Conservation (phyloP, 768 basidiomycete species). For the Kwoniella newhampshirensis region DNA sequence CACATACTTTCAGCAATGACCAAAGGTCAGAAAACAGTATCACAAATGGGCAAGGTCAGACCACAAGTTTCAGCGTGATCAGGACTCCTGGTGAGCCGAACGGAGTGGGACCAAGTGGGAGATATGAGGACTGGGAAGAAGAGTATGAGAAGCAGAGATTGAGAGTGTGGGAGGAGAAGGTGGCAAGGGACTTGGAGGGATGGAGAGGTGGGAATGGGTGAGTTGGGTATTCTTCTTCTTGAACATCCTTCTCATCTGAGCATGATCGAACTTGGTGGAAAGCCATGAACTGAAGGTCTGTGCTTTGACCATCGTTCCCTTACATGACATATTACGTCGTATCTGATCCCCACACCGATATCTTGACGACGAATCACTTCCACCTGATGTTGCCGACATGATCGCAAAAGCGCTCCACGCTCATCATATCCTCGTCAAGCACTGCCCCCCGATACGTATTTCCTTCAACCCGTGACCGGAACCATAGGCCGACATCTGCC, state of each 20-base stretch:
- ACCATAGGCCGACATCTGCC: constrained; percentile 86
- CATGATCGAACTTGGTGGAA: too few relatives aligned
- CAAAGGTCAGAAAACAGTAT: too few relatives aligned
- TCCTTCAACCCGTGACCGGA: constrained; percentile 75
- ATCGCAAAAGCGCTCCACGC: constrained; percentile 19
- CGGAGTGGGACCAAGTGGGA: not conserved
- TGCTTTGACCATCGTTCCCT: too few relatives aligned
- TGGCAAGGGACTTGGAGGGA: constrained; percentile 31
- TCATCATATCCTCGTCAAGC: constrained; percentile 46
- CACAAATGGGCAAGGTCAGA: not conserved
- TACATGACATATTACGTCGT: too few relatives aligned
- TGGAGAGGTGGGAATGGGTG: constrained; percentile 45
- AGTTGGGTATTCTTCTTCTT: too few relatives aligned
- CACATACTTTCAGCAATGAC: too few relatives aligned
- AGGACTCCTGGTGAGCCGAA: not conserved
- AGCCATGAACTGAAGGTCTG: too few relatives aligned
- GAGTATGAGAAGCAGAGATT: constrained; percentile 23
- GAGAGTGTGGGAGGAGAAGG: constrained; percentile 28
- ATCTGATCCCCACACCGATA: too few relatives aligned
- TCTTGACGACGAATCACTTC: too few relatives aligned
- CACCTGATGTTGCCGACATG: too few relatives aligned
- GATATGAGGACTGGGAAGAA: constrained; percentile 34
- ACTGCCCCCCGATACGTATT: constrained; percentile 53
- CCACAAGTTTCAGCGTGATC: constrained; percentile 17
- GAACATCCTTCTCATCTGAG: too few relatives aligned